Evolutionary conservation across 176 grass and related monocot genomes (phyloP).

Genomic region (Cocos nucifera): DNA sequence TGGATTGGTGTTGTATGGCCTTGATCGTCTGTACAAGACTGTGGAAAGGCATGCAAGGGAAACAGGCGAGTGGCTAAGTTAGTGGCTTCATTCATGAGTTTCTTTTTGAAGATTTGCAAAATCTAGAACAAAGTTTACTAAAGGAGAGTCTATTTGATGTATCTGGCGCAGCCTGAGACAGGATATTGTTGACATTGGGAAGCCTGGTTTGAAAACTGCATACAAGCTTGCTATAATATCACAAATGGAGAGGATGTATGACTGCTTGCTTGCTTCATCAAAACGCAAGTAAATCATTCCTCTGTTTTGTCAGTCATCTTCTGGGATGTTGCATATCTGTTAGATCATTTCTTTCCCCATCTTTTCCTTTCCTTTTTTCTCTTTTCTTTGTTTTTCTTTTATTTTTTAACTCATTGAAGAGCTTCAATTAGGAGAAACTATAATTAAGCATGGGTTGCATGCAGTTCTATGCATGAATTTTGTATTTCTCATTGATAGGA

Average conservation of each 20-base stretch:
- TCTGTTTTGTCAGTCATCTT: background rate
- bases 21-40: constrained; percentile 73
- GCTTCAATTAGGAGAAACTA: too few relatives aligned
- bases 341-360: too few relatives aligned
- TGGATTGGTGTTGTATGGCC: constrained; percentile 68
- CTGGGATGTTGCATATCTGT: too few relatives aligned
- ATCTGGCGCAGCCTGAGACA: constrained; percentile 48
- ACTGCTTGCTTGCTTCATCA: constrained; percentile 61
- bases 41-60: constrained; percentile 73
- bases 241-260: constrained; percentile 62
- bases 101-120: background rate
- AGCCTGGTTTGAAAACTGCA: constrained; percentile 38
- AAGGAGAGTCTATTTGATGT: background rate
- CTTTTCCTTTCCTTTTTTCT: too few relatives aligned
- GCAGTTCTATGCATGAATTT: too few relatives aligned
- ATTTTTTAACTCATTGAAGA: too few relatives aligned
- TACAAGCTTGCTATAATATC: constrained; percentile 52
- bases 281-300: constrained; percentile 22
- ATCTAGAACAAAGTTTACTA: background rate
- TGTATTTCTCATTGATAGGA: too few relatives aligned
- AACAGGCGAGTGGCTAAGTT: constrained; percentile 83
- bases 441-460: too few relatives aligned
- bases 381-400: too few relatives aligned
- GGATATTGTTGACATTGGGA: constrained; percentile 73
- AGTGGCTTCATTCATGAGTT: background rate